A percentile compares a stretch with the other conserved stretches of the same genome.
Conservation (phyloP, 805 yeast species). For the Candida tibetensis region DNA sequence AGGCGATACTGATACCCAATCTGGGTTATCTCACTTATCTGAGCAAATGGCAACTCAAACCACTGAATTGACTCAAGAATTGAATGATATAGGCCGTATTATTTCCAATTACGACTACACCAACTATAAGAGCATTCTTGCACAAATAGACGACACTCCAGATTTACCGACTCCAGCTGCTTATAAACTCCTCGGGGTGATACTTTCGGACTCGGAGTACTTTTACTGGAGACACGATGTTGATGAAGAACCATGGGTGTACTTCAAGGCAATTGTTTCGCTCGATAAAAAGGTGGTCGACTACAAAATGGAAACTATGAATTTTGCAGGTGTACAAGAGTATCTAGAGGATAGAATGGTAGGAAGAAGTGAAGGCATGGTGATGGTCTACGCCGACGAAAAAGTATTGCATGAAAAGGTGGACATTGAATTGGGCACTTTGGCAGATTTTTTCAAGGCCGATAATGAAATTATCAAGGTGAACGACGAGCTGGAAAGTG, state of each 20-base stretch:
- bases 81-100: conserved; percentile 17
- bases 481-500: neutral
- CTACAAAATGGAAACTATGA: conserved; percentile 18
- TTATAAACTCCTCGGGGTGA: conserved; percentile 30
- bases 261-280: conserved; percentile 12
- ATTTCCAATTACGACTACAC: conserved; percentile 18
- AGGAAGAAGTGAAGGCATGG: conserved; percentile 11
- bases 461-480: conserved; percentile 13
- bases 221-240: conserved; percentile 18
- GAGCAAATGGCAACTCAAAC: conserved; percentile 17
- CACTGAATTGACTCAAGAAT: conserved; percentile 14
- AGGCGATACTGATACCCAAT: conserved; percentile 12
- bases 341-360: conserved; percentile 14
- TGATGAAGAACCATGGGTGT: conserved; percentile 21
- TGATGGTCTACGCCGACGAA: conserved; percentile 19
- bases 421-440: conserved; percentile 5
- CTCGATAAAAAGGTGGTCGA: conserved; percentile 13
- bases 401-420: conserved; percentile 7
- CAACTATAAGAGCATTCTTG: conserved; percentile 18
- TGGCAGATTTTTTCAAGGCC: conserved; percentile 14
- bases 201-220: conserved; percentile 30
- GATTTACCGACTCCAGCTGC: conserved; percentile 9
- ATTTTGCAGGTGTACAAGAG: conserved; percentile 18
- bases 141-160: conserved; percentile 8
- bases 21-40: conserved; percentile 17